Evolutionary conservation across 768 basidiomycete genomes (phyloP), one percentile per base, ranked within the genome.

Genomic region (Phanerodontia chrysosporium): DNA sequence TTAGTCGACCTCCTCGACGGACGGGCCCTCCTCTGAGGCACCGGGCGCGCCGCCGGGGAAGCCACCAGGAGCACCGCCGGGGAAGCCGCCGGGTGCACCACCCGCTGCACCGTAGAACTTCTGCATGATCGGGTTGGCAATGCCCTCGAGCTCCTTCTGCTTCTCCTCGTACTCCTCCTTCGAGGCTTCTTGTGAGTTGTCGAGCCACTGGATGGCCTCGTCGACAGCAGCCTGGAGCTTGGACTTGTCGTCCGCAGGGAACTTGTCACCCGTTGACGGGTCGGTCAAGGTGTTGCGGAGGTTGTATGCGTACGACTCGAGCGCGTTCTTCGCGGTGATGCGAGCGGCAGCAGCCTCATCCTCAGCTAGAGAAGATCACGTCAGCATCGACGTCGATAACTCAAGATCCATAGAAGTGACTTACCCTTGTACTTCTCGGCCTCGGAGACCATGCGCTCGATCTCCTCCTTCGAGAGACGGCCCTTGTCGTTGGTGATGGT

Each of bases 401-500:
- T n/a, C n/a, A n/a, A n/a, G n/a, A n/a, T n/a, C 51, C 45, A 55
- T 2, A 1, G 36, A 35, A 32, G 35, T 61, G 24, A 68, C 82
- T 67, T 74, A 83, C 85, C 78, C 76, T 89, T 93, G 82, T 94
- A 95, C 72, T 86, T 86, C 84, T 96, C 95, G 56, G 95, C 95
- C 72, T 97, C 95, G 61, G 74, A 71, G 45, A 98, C 92, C 95
- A 98, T 98, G 72, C 94, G 90, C 74, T 98, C 95, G 62, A 98
- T 98, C 72, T 98, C 95, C 75, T 98, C 95, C 79, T 96, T 92
- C 63, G 91, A 94, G 65, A 98, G 77, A 74, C 95, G 93, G 45
- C 95, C 94, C 80, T 98, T 95, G 80, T 97, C 95, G 74, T 94
- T 94, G 67, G 90, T 94, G 76, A 95, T 95, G 61, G 92, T 95